These are phyloP conservation scores for Coprinellus aureogranulatus DNA, from an alignment of 768 basidiomycete species.

Conservation along the genomic window DNA sequence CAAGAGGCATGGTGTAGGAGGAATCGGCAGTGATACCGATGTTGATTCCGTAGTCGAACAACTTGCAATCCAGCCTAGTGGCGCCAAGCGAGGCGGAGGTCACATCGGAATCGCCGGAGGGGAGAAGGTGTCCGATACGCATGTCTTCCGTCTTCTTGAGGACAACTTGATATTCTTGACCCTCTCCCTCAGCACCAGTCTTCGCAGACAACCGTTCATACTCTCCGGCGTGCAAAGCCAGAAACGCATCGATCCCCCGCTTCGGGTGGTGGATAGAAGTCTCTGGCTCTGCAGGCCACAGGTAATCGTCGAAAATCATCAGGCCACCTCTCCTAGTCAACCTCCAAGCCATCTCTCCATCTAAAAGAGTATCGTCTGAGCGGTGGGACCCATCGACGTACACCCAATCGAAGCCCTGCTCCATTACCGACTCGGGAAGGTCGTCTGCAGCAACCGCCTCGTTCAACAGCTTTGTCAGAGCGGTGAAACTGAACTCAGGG, in stretches of 20 bases:
- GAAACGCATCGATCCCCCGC: slow-evolving; percentile 55
- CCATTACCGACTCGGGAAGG: background rate
- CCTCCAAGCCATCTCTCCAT: slow-evolving; percentile 58
- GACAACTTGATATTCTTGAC: slow-evolving; percentile 48
- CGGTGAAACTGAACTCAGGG: slow-evolving; percentile 52
- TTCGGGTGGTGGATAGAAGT: slow-evolving; percentile 54
- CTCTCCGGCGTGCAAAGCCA: slow-evolving; percentile 48
- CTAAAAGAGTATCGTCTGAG: slow-evolving; percentile 59
- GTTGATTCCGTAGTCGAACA: slow-evolving; percentile 47
- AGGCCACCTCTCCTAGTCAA: slow-evolving; percentile 49
- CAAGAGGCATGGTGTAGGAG: slow-evolving; percentile 45
- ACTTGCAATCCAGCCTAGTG: slow-evolving; percentile 7
- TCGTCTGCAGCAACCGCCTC: slow-evolving; percentile 37
- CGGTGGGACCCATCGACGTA: slow-evolving; percentile 61
- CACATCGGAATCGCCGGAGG: slow-evolving; percentile 7
- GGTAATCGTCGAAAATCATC: slow-evolving; percentile 59
- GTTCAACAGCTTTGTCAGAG: slow-evolving; percentile 42
- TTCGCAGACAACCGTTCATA: slow-evolving; percentile 38
- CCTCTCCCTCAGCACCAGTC: background rate
- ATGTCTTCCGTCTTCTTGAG: slow-evolving; percentile 48
- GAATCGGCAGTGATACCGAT: slow-evolving; percentile 44
- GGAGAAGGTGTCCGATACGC: slow-evolving; percentile 50
- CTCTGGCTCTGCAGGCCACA: slow-evolving; percentile 47
- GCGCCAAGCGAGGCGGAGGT: background rate
- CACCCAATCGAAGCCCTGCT: slow-evolving; percentile 55